A percentile compares a stretch with the other conserved stretches of the same genome.
phyloP scores from a whole-genome alignment of 164 flowering plant genomes.

The Litsea cubeba region DNA sequence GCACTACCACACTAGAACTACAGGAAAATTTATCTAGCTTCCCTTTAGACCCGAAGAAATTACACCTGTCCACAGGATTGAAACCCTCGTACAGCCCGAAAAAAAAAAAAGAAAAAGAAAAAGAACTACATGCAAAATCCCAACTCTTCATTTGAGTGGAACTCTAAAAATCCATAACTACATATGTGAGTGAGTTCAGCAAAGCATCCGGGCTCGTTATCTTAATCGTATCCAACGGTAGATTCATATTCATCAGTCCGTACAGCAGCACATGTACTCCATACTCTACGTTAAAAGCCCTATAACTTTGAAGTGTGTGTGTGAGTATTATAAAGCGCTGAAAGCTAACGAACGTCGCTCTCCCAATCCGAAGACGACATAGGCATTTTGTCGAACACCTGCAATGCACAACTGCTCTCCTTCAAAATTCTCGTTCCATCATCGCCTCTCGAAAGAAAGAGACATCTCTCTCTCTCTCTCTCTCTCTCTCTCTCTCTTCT shows the following conservation, averaged over 20 bases:
- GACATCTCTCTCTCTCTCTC: not conserved
- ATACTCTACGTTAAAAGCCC: not conserved
- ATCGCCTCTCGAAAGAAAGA: not conserved
- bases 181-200: too few species aligned
- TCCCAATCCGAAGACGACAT: not conserved
- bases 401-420: not conserved
- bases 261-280: not conserved
- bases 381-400: not conserved
- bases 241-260: not conserved
- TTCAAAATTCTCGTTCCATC: not conserved
- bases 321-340: not conserved
- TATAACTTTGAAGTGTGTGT: not conserved
- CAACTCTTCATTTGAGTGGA: too few species aligned
- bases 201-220: too few species aligned
- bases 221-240: too few species aligned
- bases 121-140: too few species aligned
- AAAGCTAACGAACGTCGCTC: not conserved
- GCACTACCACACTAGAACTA: too few species aligned
- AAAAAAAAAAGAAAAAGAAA: too few species aligned
- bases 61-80: too few species aligned
- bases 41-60: too few species aligned
- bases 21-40: too few species aligned
- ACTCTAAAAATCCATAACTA: too few species aligned
- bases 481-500: not conserved
- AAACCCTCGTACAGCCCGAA: too few species aligned